Percentiles rank a stretch among this genome's conserved stretches.
These are phyloP conservation scores for Boehmeria nivea DNA, from an alignment of 306 rosid species.

Conservation along the genomic window DNA sequence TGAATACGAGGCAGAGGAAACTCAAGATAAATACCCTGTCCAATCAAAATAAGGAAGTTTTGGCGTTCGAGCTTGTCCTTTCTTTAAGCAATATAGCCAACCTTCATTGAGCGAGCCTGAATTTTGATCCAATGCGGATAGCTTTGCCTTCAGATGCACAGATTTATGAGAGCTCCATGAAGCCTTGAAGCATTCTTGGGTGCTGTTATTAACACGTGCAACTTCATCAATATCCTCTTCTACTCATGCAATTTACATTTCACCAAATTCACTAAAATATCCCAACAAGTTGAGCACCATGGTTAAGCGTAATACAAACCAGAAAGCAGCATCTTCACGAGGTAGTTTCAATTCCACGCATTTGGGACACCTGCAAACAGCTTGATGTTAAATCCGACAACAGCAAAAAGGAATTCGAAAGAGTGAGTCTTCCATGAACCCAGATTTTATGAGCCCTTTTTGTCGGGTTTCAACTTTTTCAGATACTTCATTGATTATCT, in stretches of 20 bases:
- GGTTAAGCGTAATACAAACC: conserved; percentile 50
- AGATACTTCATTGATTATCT: too few species aligned
- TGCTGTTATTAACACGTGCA: conserved; percentile 43
- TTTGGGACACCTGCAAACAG: conserved; percentile 70
- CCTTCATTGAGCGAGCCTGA: conserved; percentile 44
- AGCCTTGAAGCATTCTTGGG: conserved; percentile 95
- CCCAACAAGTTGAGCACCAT: not conserved
- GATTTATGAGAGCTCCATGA: conserved; percentile 92
- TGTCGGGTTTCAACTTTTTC: too few species aligned
- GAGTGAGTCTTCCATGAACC: not conserved
- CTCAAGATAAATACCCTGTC: conserved; percentile 66
- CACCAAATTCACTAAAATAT: not conserved
- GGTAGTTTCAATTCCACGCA: conserved; percentile 88
- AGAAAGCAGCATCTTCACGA: conserved; percentile 82
- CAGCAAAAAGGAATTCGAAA: not conserved
- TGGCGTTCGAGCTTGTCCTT: conserved; percentile 77
- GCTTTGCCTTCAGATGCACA: conserved; percentile 68
- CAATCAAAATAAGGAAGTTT: conserved; percentile 86
- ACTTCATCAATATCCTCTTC: not conserved
- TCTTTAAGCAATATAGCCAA: conserved; percentile 75
- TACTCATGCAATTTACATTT: not conserved
- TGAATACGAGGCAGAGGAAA: conserved; percentile 1
- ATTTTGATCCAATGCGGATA: conserved; percentile 34
- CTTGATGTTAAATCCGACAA: not conserved
- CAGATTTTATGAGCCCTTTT: too few species aligned